Evolutionary conservation across 345 rosid species (phyloP).

Genomic region (Hevea brasiliensis): DNA sequence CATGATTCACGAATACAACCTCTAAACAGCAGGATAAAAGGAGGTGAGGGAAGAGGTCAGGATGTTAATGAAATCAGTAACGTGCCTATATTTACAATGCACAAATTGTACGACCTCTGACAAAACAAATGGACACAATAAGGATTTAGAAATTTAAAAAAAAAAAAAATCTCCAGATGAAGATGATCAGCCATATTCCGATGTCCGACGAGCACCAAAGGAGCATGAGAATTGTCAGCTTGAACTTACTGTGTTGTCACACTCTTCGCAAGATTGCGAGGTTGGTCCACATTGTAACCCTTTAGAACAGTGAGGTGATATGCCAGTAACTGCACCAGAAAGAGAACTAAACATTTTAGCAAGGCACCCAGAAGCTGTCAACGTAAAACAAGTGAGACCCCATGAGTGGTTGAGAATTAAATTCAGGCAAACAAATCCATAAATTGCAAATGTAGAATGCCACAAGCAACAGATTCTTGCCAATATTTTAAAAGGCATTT

Average conservation of each 20-base stretch:
- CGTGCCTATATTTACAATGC: slow-evolving; percentile 1
- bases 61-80: background rate
- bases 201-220: background rate
- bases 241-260: slow-evolving; percentile 63
- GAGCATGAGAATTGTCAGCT: background rate
- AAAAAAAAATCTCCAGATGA: background rate
- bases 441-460: no score
- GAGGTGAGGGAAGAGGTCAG: background rate
- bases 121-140: background rate
- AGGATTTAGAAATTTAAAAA: background rate
- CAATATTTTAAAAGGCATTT: no score
- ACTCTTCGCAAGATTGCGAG: slow-evolving; percentile 89
- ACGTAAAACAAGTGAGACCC: background rate
- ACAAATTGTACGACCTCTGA: background rate
- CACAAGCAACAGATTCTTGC: no score
- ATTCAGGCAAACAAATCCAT: background rate
- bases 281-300: slow-evolving; percentile 87
- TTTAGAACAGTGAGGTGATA: slow-evolving; percentile 86
- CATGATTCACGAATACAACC: background rate
- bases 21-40: background rate
- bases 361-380: background rate
- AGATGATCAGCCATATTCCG: background rate
- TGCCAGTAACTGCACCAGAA: slow-evolving; percentile 63
- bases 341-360: background rate
- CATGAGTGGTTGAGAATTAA: background rate